Percentiles rank a stretch among this genome's conserved stretches.
Conservation (phyloP, 2,329 filamentous ascomycete species). For the Trichoderma brevicompactum region DNA sequence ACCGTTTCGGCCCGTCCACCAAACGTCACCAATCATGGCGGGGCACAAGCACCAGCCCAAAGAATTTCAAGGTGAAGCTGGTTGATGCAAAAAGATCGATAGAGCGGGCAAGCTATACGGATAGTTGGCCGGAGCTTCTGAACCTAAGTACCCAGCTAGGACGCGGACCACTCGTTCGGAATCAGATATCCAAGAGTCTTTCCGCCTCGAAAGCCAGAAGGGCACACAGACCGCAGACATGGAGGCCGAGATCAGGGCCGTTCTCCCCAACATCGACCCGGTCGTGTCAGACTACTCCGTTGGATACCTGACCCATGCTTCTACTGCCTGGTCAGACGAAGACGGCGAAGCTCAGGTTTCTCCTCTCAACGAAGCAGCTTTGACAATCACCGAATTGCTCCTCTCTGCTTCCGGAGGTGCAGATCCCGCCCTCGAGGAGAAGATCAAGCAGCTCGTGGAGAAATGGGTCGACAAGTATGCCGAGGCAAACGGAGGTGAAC, state of each 20-base stretch:
- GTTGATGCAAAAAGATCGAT: constrained; percentile 8
- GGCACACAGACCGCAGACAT: constrained; percentile 53
- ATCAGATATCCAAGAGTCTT: background rate
- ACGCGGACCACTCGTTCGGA: background rate
- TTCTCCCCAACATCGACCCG: constrained; percentile 85
- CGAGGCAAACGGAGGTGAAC: constrained; percentile 69
- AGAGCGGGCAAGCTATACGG: background rate
- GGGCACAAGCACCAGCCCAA: constrained; percentile 13
- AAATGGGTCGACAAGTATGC: constrained; percentile 88
- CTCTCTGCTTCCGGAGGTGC: constrained; percentile 90
- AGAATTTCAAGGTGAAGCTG: constrained; percentile 22
- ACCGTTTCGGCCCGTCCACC: constrained; percentile 18
- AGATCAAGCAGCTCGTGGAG: constrained; percentile 80
- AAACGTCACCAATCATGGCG: constrained; percentile 19
- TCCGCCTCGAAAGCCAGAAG: background rate
- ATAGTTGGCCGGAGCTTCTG: background rate
- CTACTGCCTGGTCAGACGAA: constrained; percentile 77
- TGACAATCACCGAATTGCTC: constrained; percentile 83
- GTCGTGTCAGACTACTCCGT: constrained; percentile 90
- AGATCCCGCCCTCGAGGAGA: constrained; percentile 70
- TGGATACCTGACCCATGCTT: constrained; percentile 92
- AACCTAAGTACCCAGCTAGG: background rate
- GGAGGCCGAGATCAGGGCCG: constrained; percentile 84
- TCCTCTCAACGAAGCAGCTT: constrained; percentile 82
- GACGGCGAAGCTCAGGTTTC: constrained; percentile 70